Percentiles rank a stretch among this genome's conserved stretches.
Evolutionary conservation across 768 basidiomycete species (phyloP).

Genomic region (Lentinula aciculospora): DNA sequence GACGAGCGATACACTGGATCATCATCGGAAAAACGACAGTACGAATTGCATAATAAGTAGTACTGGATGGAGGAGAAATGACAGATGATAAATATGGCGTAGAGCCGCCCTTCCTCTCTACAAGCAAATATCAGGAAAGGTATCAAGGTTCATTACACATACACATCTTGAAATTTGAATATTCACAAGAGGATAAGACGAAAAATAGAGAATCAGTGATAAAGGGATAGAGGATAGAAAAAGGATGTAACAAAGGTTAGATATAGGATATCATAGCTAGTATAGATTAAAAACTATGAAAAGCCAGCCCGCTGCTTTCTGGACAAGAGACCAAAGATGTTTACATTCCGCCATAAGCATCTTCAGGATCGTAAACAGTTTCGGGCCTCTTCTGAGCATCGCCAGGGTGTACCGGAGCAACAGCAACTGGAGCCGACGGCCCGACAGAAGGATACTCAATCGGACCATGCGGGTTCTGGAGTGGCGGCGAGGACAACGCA

Average conservation of each 20-base stretch:
- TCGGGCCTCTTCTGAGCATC: slow-evolving; percentile 32
- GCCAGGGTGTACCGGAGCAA: background rate
- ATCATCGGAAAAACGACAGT: too few relatives aligned
- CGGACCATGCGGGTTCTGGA: background rate
- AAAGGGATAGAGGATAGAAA: background rate
- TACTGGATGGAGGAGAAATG: too few relatives aligned
- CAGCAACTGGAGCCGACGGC: background rate
- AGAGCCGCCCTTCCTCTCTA: background rate
- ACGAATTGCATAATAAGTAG: too few relatives aligned
- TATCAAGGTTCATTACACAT: background rate
- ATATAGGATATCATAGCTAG: background rate
- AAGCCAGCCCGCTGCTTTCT: background rate
- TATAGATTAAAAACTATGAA: background rate
- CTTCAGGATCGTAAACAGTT: slow-evolving; percentile 58
- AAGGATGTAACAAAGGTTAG: background rate
- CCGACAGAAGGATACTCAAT: background rate
- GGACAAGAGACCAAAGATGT: background rate
- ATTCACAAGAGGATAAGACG: background rate
- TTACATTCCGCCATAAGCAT: slow-evolving; percentile 69
- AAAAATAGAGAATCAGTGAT: background rate
- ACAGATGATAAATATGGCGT: background rate
- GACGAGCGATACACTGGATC: too few relatives aligned
- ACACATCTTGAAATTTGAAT: background rate
- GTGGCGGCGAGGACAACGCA: background rate
- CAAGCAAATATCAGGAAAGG: background rate